Conservation (phyloP, 148 eudicot genomes). For the Pharnaceum exiguum region DNA sequence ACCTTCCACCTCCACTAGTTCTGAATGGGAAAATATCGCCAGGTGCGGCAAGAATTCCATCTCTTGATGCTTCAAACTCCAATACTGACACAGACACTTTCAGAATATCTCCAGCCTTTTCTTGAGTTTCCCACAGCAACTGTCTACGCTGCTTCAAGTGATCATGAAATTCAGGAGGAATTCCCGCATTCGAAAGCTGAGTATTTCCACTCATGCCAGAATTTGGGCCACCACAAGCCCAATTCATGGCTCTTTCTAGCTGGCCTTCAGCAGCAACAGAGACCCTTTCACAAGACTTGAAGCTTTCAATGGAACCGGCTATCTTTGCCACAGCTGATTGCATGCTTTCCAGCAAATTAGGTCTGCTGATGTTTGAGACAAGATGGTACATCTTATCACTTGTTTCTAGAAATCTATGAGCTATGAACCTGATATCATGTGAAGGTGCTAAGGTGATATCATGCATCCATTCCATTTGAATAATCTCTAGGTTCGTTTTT, state of each 20-base stretch:
- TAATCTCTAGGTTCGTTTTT: constrained; percentile 66
- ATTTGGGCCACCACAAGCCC: constrained; percentile 95
- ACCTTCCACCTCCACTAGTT: constrained; percentile 58
- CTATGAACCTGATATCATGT: constrained; percentile 54
- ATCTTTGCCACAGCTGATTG: constrained; percentile 66
- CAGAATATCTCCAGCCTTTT: constrained; percentile 67
- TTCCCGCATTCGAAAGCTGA: constrained; percentile 48
- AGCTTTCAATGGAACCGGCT: constrained; percentile 61
- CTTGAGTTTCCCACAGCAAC: constrained; percentile 61
- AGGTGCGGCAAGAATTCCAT: constrained; percentile 56
- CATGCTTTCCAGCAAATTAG: constrained; percentile 64
- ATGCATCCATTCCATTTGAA: constrained; percentile 92
- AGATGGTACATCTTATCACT: constrained; percentile 54
- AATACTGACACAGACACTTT: constrained; percentile 64
- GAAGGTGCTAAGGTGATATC: constrained; percentile 45
- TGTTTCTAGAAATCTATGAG: constrained; percentile 55
- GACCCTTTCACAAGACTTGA: constrained; percentile 80
- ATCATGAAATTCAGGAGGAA: constrained; percentile 87
- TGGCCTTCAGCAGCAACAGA: constrained; percentile 88
- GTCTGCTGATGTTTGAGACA: constrained; percentile 65
- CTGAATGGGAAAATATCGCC: constrained; percentile 52
- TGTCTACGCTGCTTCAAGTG: constrained; percentile 72
- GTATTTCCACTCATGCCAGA: constrained; percentile 41
- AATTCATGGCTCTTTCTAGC: constrained; percentile 96
- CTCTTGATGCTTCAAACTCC: constrained; percentile 97